Evolutionary conservation across 1,284 basidiomycete species (phyloP), one percentile per base, ranked within the genome.

Genomic region (Fomitiporia mediterranea): DNA sequence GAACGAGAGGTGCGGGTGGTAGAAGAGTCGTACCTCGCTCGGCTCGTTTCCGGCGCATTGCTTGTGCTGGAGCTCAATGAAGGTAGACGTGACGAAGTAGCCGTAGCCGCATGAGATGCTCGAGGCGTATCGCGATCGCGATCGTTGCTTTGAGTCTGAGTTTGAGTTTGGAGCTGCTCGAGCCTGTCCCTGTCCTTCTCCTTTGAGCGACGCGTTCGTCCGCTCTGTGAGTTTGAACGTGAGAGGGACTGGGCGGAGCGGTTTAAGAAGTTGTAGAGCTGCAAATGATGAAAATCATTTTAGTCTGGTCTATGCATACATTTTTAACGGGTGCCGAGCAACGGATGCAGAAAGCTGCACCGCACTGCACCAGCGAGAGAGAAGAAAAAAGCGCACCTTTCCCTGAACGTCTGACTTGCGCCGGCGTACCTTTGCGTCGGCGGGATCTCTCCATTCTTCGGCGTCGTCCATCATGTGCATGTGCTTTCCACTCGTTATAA

Each of bases 191-290:
- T 39, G 17, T 50, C 44, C 27, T 42, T 43, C 32, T 57, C 50
- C 27, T 51, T 55, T 23, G 38, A 37, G 37, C 57, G 57, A 25
- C 53, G 57, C 17, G 53, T 21, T 25, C 38, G 49, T 35, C 57
- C 48, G 37, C 35, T 46, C 47, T 59, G 57, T 19, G 57, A 59
- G 38, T 55, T 59, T 15, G 57, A 55, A 30, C 57, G 53, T 5
- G 39, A 34, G 5, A 59, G 43, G 28, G 57, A 59, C 37, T 55
- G 53, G 5, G 57, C 53, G 3, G 57, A 59, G 25, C 57, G 47
- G 34, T 59, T 59, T 32, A 59, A 23, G 34, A 59, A 59, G 21
- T 39, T 59, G 32, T 55, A 55, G 23, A 59, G 46, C 57, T 59
- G 21, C 19, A 50, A 19, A 17, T 17, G 8, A 46, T 23, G 30